Conservation (phyloP, 345 rosid genomes). For the Aquilaria malaccensis region DNA sequence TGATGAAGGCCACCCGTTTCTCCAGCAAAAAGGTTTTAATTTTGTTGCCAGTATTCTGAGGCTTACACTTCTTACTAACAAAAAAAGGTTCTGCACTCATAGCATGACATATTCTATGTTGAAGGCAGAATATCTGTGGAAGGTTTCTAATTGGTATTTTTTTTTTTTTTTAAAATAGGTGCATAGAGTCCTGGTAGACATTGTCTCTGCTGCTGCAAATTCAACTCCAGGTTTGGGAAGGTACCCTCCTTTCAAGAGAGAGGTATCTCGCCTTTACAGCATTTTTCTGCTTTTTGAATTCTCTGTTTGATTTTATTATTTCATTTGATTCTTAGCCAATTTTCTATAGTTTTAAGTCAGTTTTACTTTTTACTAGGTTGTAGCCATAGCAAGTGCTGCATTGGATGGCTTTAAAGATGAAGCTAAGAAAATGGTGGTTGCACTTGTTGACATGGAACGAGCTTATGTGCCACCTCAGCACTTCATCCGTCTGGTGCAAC, state of each 20-base stretch:
- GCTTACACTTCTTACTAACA: too few relatives aligned
- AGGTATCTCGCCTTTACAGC: constrained; percentile 32
- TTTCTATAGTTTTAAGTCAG: too few relatives aligned
- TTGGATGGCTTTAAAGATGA: constrained; percentile 70
- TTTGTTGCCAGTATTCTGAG: too few relatives aligned
- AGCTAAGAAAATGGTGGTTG: constrained; percentile 75
- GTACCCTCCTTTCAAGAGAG: constrained; percentile 85
- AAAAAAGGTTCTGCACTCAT: too few relatives aligned
- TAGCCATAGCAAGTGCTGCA: constrained; percentile 69
- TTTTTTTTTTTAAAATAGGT: constrained; percentile 36
- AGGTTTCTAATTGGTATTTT: neutral
- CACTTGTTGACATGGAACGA: constrained; percentile 84
- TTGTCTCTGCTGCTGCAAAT: constrained; percentile 70
- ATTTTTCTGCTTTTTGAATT: too few relatives aligned
- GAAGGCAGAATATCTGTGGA: too few relatives aligned
- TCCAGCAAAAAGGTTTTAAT: too few relatives aligned
- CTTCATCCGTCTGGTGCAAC: constrained; percentile 72
- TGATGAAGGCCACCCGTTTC: too few relatives aligned
- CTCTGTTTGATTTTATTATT: too few relatives aligned
- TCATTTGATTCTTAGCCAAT: too few relatives aligned
- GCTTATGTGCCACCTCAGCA: constrained; percentile 85
- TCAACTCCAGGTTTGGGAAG: constrained; percentile 80
- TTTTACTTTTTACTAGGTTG: constrained; percentile 33
- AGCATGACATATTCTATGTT: too few relatives aligned
- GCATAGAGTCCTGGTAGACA: constrained; percentile 64